Conservation (phyloP, 306 rosid genomes). For the Cicer cuneatum region DNA sequence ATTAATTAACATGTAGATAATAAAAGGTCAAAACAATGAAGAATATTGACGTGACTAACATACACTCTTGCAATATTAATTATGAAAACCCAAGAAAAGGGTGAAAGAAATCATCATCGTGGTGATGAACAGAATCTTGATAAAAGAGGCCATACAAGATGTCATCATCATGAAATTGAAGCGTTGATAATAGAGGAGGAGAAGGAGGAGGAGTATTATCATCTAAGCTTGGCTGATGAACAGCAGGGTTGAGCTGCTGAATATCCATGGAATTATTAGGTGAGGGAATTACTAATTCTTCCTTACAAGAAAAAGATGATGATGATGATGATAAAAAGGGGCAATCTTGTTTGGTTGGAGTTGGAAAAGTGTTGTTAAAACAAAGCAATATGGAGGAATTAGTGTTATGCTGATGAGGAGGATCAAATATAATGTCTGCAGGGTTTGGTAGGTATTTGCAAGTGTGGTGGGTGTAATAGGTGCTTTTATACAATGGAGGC, state of each 20-base stretch:
- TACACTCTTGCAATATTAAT: not conserved
- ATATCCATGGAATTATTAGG: not conserved
- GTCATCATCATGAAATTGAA: not conserved
- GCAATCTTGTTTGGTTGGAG: conserved; percentile 34
- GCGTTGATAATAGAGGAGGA: not conserved
- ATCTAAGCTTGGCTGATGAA: conserved; percentile 7
- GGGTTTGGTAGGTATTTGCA: conserved; percentile 52
- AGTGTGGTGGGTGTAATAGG: conserved; percentile 59
- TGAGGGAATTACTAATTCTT: not conserved
- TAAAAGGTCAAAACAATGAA: too few relatives aligned
- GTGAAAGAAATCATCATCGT: not conserved
- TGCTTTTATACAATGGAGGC: conserved; percentile 55
- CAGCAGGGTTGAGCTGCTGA: conserved; percentile 2
- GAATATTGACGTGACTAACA: too few relatives aligned
- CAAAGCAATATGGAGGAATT: conserved; percentile 49
- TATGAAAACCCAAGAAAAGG: conserved; percentile 1
- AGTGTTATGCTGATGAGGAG: conserved; percentile 2
- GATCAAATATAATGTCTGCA: conserved; percentile 50
- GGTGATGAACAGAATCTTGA: conserved; percentile 9
- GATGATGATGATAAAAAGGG: conserved; percentile 39
- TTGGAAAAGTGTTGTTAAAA: conserved; percentile 49
- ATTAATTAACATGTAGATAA: too few relatives aligned
- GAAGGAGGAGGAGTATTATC: not conserved
- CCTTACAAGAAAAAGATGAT: conserved; percentile 2
- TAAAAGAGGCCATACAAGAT: conserved; percentile 13